Base-by-base conservation (phyloP, 2,329 filamentous ascomycete species). In the Alternaria ventricosa region DNA sequence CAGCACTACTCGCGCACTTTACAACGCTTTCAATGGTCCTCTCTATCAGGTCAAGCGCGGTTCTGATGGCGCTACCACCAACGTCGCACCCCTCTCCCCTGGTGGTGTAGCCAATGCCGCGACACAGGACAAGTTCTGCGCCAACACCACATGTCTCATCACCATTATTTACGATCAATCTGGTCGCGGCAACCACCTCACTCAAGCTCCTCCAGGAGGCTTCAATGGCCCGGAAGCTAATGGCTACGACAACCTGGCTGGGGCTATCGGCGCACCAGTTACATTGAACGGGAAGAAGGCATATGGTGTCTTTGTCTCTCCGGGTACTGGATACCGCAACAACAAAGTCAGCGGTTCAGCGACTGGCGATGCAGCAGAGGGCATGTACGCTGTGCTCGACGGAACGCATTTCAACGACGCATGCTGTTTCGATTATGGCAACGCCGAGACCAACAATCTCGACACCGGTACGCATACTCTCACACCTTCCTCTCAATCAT, bases 151-250 rank as follows among this genome's bases (percentile, higher is more conserved):
- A 12, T 91, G 89, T 70, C 79, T 89, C 23, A 90, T 91, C 72
- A 85, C 84, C 1, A 83, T 87, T 69, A 89, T 90, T 57, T 90
- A 90, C 72, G 89, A 91, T 74, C 89, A 91, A 77, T 89, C 88
- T 12, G 88, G 88, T 57, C 78, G 77, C 2, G 83, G 83, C 1
- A 91, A 91, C 65, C 86, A 91, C 69, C 86, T 91, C 4, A 89
- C 85, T 0, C 87, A 87, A 66, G 89, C 88, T 2, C 86, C 87
- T 0, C 84, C 85, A 0, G 88, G 88, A 1, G 86, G 81, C 28
- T 88, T 87, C 69, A 77, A 71, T 0, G 88, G 88, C 10, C 88
- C 88, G 0, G 86, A 87, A 23, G 46, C 81, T 30, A 82, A 85
- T 71, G 87, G 87, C 50, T 86, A 84, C 71, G 89, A 90, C 75